Percentiles rank a stretch among this genome's conserved stretches.
These are phyloP conservation scores for Fusarium drepaniforme DNA, from an alignment of 2,329 filamentous ascomycete genomes.

Conservation along the genomic window DNA sequence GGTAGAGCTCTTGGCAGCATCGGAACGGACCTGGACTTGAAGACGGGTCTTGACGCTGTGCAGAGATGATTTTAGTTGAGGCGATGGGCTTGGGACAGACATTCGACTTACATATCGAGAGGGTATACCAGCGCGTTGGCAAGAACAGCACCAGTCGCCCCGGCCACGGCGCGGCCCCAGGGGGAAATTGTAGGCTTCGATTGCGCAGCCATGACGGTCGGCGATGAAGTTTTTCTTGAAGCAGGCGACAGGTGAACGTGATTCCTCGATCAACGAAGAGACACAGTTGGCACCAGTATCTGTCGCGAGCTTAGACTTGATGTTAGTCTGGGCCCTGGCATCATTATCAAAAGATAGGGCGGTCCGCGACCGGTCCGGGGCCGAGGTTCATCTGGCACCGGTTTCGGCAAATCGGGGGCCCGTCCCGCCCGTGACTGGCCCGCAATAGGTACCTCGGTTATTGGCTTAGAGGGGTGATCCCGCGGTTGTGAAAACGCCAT, in stretches of 20 bases:
- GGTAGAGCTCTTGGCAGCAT: constrained; percentile 63
- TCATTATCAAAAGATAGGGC: constrained; percentile 36
- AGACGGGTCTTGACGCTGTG: constrained; percentile 92
- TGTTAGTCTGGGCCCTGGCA: constrained; percentile 14
- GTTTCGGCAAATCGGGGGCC: constrained; percentile 42
- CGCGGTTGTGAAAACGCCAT: constrained; percentile 5
- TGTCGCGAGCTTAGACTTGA: constrained; percentile 24
- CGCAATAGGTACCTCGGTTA: constrained; percentile 45
- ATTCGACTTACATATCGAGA: constrained; percentile 84
- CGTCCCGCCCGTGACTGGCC: constrained; percentile 39
- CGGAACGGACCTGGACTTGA: constrained; percentile 86
- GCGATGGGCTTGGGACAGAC: neutral
- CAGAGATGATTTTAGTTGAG: neutral
- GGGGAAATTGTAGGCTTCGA: constrained; percentile 83
- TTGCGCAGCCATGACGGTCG: constrained; percentile 62
- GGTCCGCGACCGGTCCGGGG: constrained; percentile 37
- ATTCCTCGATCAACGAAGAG: constrained; percentile 4
- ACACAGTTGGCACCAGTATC: constrained; percentile 18
- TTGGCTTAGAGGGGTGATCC: constrained; percentile 21
- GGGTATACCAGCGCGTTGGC: constrained; percentile 97
- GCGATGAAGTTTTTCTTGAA: neutral
- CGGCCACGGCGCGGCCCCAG: constrained; percentile 93
- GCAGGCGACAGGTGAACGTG: neutral
- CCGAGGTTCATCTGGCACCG: constrained; percentile 42
- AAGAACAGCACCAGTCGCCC: constrained; percentile 91